Evolutionary conservation across 2,329 filamentous ascomycete genomes (phyloP).

Genomic region (Emergomyces orientalis): DNA sequence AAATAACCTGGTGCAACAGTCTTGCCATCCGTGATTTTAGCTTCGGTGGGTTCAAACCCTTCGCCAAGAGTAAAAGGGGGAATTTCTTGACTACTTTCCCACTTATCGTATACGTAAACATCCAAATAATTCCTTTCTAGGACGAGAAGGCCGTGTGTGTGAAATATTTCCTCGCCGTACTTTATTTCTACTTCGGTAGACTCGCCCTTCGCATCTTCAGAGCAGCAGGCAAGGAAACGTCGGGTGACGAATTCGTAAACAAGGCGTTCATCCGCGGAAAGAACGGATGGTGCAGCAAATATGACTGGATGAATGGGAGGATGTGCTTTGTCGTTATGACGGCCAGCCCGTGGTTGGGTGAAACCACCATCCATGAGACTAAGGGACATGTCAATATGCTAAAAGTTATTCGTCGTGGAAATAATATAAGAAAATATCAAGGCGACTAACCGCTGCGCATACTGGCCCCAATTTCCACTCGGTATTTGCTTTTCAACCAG

Average conservation of each 20-base stretch:
- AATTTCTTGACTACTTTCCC: conserved; percentile 77
- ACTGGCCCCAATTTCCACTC: conserved; percentile 67
- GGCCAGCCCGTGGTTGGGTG: conserved; percentile 68
- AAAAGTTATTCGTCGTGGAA: background rate
- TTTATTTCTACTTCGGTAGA: conserved; percentile 74
- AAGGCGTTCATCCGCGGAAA: conserved; percentile 58
- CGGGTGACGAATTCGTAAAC: conserved; percentile 90
- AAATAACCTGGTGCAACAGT: conserved; percentile 76
- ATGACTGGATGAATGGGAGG: conserved; percentile 93
- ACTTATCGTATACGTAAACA: conserved; percentile 92
- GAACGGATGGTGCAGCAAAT: conserved; percentile 56
- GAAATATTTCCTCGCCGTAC: conserved; percentile 76
- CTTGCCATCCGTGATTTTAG: conserved; percentile 82
- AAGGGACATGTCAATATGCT: conserved; percentile 7
- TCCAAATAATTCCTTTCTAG: conserved; percentile 87
- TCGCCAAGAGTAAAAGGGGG: conserved; percentile 74
- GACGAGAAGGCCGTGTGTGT: conserved; percentile 73
- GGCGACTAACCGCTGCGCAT: conserved; percentile 54
- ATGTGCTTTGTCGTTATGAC: conserved; percentile 92
- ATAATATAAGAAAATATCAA: background rate
- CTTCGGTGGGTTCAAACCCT: conserved; percentile 76
- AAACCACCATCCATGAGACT: conserved; percentile 66
- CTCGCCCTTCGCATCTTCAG: conserved; percentile 81
- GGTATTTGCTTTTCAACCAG: conserved; percentile 77
- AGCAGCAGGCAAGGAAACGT: conserved; percentile 90